Conservation (phyloP, 1,284 basidiomycete species). For the Puccinia sorghi region DNA sequence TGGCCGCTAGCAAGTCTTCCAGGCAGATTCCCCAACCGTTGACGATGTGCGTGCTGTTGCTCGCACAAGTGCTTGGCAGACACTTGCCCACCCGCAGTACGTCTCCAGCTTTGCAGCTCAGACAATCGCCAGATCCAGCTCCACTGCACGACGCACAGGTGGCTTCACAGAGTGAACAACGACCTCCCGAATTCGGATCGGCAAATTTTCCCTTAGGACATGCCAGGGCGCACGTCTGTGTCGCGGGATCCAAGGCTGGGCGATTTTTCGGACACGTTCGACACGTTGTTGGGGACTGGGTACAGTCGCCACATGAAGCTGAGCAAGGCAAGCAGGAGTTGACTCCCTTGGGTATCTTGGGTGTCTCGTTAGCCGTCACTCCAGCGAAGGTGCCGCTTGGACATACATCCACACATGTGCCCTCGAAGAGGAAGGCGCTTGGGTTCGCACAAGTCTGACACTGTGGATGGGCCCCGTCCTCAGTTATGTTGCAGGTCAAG, state of each 20-base stretch:
- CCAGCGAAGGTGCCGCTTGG: conserved; percentile 24
- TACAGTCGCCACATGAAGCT: conserved; percentile 26
- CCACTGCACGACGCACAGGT: conserved; percentile 30
- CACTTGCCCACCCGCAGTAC: conserved; percentile 20
- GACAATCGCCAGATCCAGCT: conserved; percentile 20
- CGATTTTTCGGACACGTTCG: conserved; percentile 19
- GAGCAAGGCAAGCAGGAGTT: conserved; percentile 25
- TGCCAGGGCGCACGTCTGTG: conserved; percentile 33
- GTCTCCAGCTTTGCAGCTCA: conserved; percentile 23
- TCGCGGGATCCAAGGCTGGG: conserved; percentile 28
- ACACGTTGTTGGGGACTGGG: conserved; percentile 19
- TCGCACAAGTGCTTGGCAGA: conserved; percentile 6
- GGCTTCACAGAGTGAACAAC: conserved; percentile 15
- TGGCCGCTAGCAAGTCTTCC: conserved; percentile 15
- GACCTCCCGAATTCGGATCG: conserved; percentile 22
- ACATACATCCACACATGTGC: conserved; percentile 23
- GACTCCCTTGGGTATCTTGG: conserved; percentile 13
- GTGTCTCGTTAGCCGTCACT: conserved; percentile 16
- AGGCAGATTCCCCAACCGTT: conserved; percentile 26
- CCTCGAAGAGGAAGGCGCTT: neutral
- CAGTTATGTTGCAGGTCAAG: conserved; percentile 13
- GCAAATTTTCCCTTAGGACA: conserved; percentile 23
- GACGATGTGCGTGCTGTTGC: neutral
- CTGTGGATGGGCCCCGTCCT: conserved; percentile 3
- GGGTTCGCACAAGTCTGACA: conserved; percentile 18